phyloP scores from a whole-genome alignment of 306 rosid genomes.

The Leucaena leucocephala region DNA sequence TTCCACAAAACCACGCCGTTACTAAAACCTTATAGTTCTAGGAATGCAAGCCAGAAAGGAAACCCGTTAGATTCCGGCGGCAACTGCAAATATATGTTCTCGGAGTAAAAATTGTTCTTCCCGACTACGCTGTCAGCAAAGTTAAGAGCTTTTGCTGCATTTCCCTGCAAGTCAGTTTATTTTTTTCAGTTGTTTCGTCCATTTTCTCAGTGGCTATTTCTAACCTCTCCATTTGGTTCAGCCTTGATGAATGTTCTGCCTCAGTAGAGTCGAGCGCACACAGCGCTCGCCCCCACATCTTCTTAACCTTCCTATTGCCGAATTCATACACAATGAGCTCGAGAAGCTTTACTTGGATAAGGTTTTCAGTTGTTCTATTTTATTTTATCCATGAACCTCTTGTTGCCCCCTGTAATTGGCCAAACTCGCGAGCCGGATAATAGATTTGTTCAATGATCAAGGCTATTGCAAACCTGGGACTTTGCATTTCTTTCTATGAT shows the following conservation, averaged over 20 bases:
- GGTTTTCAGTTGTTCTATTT: conserved; percentile 40
- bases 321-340: conserved; percentile 66
- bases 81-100: not conserved
- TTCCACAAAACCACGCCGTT: not conserved
- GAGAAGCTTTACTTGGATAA: conserved; percentile 77
- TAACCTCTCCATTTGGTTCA: conserved; percentile 21
- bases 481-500: conserved; percentile 71
- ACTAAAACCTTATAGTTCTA: not conserved
- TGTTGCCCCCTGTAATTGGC: conserved; percentile 11
- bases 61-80: not conserved
- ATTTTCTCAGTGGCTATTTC: not conserved
- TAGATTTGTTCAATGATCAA: conserved; percentile 40
- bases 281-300: conserved; percentile 65
- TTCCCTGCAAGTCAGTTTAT: not conserved
- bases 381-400: not conserved
- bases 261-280: conserved; percentile 67
- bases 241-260: conserved; percentile 63
- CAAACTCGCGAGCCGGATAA: conserved; percentile 25
- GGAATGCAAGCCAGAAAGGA: not conserved
- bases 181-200: not conserved
- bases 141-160: not conserved
- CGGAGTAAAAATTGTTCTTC: not conserved
- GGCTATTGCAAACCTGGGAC: conserved; percentile 80
- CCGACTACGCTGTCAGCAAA: not conserved
- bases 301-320: conserved; percentile 55